A percentile compares a stretch with the other conserved stretches of the same genome.
Conservation (phyloP, 805 yeast species). For the Candida ovalis region DNA sequence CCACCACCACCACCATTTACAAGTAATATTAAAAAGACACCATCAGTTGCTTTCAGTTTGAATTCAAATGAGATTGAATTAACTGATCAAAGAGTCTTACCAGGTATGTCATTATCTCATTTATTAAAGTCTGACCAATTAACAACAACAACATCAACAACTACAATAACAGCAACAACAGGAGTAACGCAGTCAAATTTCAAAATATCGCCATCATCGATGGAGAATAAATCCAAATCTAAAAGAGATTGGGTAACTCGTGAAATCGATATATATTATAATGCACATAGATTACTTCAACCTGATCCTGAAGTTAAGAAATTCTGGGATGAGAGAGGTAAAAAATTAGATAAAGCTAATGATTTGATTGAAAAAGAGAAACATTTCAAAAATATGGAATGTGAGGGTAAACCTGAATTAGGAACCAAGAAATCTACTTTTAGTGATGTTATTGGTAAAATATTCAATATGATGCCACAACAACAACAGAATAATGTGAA, state of each 20-base stretch:
- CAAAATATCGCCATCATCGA: no score
- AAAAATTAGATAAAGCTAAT: conserved; percentile 20
- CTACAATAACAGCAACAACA: conserved; percentile 8
- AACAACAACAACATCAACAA: conserved; percentile 4
- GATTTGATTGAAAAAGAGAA: conserved; percentile 1
- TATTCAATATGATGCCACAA: background rate
- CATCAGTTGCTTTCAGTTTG: conserved; percentile 10
- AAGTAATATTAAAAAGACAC: background rate
- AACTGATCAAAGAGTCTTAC: conserved; percentile 24
- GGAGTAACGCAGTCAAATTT: no score
- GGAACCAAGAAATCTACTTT: background rate
- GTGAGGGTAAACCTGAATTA: background rate
- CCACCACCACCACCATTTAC: background rate
- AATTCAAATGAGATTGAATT: conserved; percentile 20
- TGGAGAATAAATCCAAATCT: background rate
- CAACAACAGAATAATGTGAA: background rate
- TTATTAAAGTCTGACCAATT: conserved; percentile 1
- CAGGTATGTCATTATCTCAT: conserved; percentile 15
- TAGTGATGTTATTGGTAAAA: background rate
- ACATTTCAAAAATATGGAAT: background rate
- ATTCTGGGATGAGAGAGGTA: conserved; percentile 48
- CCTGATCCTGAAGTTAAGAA: conserved; percentile 51
- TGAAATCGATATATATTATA: conserved; percentile 54
- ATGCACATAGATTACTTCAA: conserved; percentile 35
- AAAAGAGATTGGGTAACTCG: conserved; percentile 50